Conservation (phyloP, 1,284 basidiomycete species). For the Irpex lacteus region DNA sequence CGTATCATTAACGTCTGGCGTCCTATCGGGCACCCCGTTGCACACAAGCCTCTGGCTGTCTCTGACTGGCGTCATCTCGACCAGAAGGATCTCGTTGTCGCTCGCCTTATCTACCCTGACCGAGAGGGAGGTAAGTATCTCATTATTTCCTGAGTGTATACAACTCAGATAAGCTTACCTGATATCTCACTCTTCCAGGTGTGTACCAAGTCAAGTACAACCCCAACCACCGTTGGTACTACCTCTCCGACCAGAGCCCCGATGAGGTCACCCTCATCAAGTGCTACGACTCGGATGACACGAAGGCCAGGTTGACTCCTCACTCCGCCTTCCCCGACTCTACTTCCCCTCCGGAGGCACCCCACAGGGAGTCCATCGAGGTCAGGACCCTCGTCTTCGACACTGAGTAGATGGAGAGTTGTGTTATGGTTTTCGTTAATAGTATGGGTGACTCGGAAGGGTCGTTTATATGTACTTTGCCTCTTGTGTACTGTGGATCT, state of each 20-base stretch:
- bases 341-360: constrained; percentile 36
- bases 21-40: constrained; percentile 48
- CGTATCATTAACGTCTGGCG: constrained; percentile 71
- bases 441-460: too few species aligned
- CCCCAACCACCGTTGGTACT: constrained; percentile 44
- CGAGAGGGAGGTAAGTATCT: constrained; percentile 49
- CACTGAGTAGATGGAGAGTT: constrained; percentile 13
- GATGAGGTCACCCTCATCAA: constrained; percentile 49
- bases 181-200: neutral
- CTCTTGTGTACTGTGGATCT: neutral
- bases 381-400: constrained; percentile 40
- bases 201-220: constrained; percentile 37
- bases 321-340: constrained; percentile 45
- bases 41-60: constrained; percentile 55
- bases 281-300: constrained; percentile 41
- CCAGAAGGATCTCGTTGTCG: constrained; percentile 42
- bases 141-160: neutral
- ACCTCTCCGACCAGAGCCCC: constrained; percentile 42
- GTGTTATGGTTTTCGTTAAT: too few species aligned
- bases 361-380: constrained; percentile 42
- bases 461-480: too few species aligned
- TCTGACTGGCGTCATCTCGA: constrained; percentile 57
- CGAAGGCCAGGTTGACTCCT: constrained; percentile 41
- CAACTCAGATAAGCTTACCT: neutral
- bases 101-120: constrained; percentile 46